Evolutionary conservation across 331 rosid genomes (phyloP), one percentile per base, ranked within the genome.

Genomic region (Acacia pycnantha): DNA sequence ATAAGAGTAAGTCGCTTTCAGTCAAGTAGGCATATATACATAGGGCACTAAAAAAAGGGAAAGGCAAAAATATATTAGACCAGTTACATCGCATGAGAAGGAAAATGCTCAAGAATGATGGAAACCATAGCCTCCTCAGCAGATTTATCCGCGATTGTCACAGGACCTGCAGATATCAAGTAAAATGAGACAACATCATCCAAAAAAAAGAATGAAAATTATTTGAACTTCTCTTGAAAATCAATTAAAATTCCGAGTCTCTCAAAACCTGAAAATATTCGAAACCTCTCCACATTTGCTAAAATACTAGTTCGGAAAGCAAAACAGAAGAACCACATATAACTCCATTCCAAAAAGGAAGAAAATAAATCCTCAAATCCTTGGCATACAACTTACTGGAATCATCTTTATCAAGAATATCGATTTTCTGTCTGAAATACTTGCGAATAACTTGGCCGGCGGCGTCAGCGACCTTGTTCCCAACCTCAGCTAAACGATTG

Each of bases 81-180:
- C 27, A 82, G 85, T 81, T 70, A 95, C 99, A 93, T 84, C 21
- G 97, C 98, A 86, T 95, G 99, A 82, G 94, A 90, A 67, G 99
- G 97, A 50, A 93, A 88, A 83, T 64, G 90, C 41, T 93, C 84
- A 7, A 53, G 81, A 64, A 93, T 65, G 81, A 87, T 69, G 14
- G 99, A 90, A 67, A 86, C 88, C 98, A 93, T 95, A 50, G 94
- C 86, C 78, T 91, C 98, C 88, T 95, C 99, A 6, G 99, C 98
- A 46, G 92, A 84, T 87, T 82, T 89, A 86, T 95, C 99, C 2
- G 99, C 99, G 76, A 92, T 86, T 61, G 97, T 95, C 48, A 93
- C 99, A 48, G 97, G 99, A 85, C 98, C 98, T 95, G 84, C 41
- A 82, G 76, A 68, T 19, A 79, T 58, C 53, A 24, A 62, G 74